Evolutionary conservation across 257 asterid genomes (phyloP), one percentile per base, ranked within the genome.

Genomic region (Plantago major): DNA sequence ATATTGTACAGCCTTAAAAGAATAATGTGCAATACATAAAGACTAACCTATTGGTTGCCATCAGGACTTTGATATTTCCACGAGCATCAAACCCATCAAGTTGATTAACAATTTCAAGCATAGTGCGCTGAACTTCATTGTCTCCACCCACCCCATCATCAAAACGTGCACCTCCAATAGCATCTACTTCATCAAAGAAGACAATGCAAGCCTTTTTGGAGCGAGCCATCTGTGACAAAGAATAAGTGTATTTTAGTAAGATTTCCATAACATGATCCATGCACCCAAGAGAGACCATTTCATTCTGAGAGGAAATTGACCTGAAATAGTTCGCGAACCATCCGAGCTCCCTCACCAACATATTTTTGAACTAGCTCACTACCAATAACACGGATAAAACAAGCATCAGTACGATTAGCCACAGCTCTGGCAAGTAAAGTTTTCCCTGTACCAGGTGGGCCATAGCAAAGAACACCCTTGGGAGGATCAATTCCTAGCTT

Each of bases 41-140:
- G 28, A 43, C 66, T 12, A 42, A 89, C 99, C 99, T 84, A 67
- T 93, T 93, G 48, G 99, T 93, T 52, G 99, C 99, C 99, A 93
- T 93, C 5, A 93, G 88, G 66, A 93, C 99, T 75, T 93, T 92
- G 46, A 92, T 92, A 63, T 92, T 92, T 38, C 99, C 99, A 62
- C 97, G 97, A 17, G 99, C 97, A 78, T 92, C 99, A 71, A 92
- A 92, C 38, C 99, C 99, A 73, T 92, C 99, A 22, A 92, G 96
- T 79, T 92, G 99, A 72, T 92, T 92, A 66, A 92, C 97, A 65
- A 92, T 89, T 74, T 92, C 99, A 73, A 92, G 94, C 99, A 93
- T 93, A 49, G 99, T 93, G 11, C 99, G 89, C 71, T 93, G 99
- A 61, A 93, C 99, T 80, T 93, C 99, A 62, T 93, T 93, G 70